Evolutionary conservation across 148 eudicot genomes (phyloP).

Genomic region (Cornus florida): DNA sequence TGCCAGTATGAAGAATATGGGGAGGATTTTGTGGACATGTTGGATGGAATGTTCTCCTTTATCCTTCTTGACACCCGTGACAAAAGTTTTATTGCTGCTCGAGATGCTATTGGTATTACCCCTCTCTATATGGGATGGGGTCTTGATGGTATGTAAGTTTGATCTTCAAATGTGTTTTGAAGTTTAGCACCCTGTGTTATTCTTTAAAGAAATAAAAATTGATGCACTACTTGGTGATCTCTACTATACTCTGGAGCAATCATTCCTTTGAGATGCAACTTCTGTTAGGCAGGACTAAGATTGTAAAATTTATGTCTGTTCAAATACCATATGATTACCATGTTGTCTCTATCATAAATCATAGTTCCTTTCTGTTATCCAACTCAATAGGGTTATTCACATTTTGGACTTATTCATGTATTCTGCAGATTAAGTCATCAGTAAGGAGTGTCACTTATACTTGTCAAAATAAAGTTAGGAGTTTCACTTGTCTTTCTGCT

Average conservation of each 20-base stretch:
- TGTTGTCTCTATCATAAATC: background rate
- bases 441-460: background rate
- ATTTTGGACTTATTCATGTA: background rate
- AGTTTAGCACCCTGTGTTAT: background rate
- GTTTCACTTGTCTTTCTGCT: background rate
- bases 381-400: background rate
- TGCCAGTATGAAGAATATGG: conserved; percentile 87
- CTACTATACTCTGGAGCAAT: background rate
- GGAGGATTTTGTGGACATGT: conserved; percentile 88
- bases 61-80: conserved; percentile 92
- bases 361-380: background rate
- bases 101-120: conserved; percentile 89
- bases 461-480: too few species aligned
- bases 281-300: background rate
- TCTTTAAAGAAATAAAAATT: background rate
- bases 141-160: conserved; percentile 70
- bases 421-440: background rate
- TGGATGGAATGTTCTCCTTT: conserved; percentile 97
- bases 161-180: background rate
- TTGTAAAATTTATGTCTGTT: background rate
- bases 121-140: conserved; percentile 98
- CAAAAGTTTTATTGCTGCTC: conserved; percentile 85
- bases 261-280: background rate
- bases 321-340: background rate
- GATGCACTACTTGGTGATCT: background rate